These are phyloP conservation scores for Elsinoe arachidis DNA, from an alignment of 2,329 filamentous ascomycete genomes.

Conservation along the genomic window DNA sequence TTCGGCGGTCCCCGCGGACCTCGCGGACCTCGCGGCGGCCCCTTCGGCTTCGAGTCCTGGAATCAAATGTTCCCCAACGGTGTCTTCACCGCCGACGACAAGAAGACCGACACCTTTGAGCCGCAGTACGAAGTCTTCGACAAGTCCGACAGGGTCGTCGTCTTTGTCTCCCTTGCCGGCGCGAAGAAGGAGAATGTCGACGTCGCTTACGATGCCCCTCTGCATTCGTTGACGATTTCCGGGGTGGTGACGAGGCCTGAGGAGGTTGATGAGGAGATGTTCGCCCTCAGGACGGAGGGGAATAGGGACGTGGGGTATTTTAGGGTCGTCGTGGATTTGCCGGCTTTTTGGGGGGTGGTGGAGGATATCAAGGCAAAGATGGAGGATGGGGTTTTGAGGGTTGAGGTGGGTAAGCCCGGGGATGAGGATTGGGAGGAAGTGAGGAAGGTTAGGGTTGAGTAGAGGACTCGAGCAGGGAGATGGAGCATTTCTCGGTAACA, in stretches of 20 bases:
- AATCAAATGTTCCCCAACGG: neutral
- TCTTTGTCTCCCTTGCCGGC: constrained; percentile 68
- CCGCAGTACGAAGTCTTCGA: constrained; percentile 68
- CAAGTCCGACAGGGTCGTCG: constrained; percentile 53
- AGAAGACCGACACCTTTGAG: constrained; percentile 38
- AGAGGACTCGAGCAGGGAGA: constrained; percentile 17
- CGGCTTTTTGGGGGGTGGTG: constrained; percentile 40
- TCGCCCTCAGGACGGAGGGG: constrained; percentile 53
- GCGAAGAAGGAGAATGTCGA: constrained; percentile 71
- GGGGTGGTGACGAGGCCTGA: constrained; percentile 67
- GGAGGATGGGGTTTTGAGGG: constrained; percentile 65
- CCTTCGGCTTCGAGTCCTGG: neutral
- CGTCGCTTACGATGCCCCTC: constrained; percentile 66
- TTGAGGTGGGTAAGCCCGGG: constrained; percentile 69
- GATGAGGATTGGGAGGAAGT: constrained; percentile 55
- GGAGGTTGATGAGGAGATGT: constrained; percentile 56
- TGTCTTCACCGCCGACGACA: constrained; percentile 34
- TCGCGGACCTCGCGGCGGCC: constrained; percentile 13
- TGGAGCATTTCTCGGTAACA: neutral
- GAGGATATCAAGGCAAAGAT: constrained; percentile 64
- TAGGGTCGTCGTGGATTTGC: constrained; percentile 57
- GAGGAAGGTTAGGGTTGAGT: constrained; percentile 45
- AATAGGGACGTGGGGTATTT: constrained; percentile 69
- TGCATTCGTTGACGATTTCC: constrained; percentile 55
- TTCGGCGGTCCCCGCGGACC: neutral